Percentiles rank a stretch among this genome's conserved stretches.
These are phyloP conservation scores for Lyophyllum shimeji DNA, from an alignment of 768 basidiomycete genomes.

Conservation along the genomic window DNA sequence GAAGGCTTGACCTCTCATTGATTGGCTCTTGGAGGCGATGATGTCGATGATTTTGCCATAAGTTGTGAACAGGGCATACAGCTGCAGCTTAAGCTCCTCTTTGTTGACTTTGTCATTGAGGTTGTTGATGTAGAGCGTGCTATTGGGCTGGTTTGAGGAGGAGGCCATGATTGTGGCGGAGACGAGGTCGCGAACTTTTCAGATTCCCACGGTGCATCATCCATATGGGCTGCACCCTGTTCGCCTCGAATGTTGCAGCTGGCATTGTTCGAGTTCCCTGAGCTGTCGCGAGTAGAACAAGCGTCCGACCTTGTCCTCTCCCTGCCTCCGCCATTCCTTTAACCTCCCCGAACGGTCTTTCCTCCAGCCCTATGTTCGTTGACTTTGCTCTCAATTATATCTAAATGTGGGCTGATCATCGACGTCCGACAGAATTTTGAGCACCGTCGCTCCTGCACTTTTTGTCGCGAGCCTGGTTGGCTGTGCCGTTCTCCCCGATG, in stretches of 20 bases:
- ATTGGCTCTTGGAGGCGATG: constrained; percentile 80
- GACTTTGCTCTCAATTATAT: neutral
- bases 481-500: constrained; percentile 15
- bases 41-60: constrained; percentile 95
- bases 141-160: constrained; percentile 71
- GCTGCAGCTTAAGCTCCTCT: constrained; percentile 78
- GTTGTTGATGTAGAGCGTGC: constrained; percentile 90
- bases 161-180: constrained; percentile 38
- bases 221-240: neutral
- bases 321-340: neutral
- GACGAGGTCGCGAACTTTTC: constrained; percentile 15
- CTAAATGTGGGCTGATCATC: constrained; percentile 15
- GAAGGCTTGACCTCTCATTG: constrained; percentile 94
- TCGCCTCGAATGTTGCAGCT: constrained; percentile 3
- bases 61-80: constrained; percentile 88
- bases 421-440: constrained; percentile 12
- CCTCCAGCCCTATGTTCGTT: neutral
- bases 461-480: constrained; percentile 22
- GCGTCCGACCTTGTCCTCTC: neutral
- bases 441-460: neutral
- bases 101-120: constrained; percentile 93
- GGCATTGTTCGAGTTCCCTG: constrained; percentile 3
- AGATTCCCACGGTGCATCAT: constrained; percentile 19
- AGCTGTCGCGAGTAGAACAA: neutral
- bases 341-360: neutral